phyloP scores from a whole-genome alignment of 371 early-diverging fungal species.

The Gilbertella persicaria region DNA sequence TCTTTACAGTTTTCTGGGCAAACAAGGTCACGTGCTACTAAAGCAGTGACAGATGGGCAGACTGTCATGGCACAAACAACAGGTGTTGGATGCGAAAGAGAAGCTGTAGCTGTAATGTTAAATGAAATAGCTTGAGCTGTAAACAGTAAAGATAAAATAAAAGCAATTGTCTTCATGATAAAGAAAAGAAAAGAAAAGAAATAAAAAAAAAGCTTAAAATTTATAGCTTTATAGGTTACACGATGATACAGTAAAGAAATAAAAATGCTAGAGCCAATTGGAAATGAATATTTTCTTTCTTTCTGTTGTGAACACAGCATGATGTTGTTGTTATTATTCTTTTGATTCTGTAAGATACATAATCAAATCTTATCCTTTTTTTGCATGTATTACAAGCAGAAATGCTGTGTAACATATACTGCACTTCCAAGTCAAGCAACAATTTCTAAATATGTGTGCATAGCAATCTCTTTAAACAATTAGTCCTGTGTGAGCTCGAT shows the following conservation, averaged over 20 bases:
- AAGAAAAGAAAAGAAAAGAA: neutral
- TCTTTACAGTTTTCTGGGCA: slow-evolving; percentile 16
- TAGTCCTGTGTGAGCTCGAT: neutral
- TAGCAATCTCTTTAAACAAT: neutral
- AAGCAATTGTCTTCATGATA: neutral
- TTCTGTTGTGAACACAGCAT: neutral
- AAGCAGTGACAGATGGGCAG: slow-evolving; percentile 14
- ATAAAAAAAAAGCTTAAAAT: neutral
- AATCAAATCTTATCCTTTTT: neutral
- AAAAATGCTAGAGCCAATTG: neutral
- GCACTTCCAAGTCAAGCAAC: neutral
- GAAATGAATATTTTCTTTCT: neutral
- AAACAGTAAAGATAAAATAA: neutral
- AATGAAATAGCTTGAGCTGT: slow-evolving; percentile 1
- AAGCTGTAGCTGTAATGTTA: neutral
- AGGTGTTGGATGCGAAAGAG: neutral
- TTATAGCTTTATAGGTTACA: neutral
- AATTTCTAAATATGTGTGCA: neutral
- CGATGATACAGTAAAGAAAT: neutral
- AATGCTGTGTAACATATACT: neutral
- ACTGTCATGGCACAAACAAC: slow-evolving; percentile 23
- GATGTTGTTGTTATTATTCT: neutral
- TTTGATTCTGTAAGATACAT: neutral
- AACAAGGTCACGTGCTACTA: neutral
- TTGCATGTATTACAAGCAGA: neutral